A percentile compares a stretch with the other conserved stretches of the same genome.
phyloP scores from a whole-genome alignment of 176 grass and related monocot genomes.

The Avena atlantica region DNA sequence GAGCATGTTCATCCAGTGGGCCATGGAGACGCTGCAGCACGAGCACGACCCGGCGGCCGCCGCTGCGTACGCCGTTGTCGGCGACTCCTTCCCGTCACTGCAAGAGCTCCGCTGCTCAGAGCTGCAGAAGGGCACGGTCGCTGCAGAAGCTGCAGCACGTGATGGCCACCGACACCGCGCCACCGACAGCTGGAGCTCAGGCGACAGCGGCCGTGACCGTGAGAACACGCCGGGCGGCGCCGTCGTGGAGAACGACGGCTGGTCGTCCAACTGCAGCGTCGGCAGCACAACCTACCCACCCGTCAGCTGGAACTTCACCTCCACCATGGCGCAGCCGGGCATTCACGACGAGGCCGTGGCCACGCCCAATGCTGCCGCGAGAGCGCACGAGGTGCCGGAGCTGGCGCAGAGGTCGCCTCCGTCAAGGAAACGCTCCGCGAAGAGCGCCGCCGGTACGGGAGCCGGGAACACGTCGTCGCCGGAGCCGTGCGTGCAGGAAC shows the following conservation, averaged over 20 bases:
- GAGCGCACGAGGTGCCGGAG: background rate
- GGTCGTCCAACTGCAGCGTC: constrained; percentile 35
- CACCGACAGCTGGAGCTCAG: constrained; percentile 50
- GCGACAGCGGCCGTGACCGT: constrained; percentile 19
- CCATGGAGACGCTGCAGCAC: constrained; percentile 39
- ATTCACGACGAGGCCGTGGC: constrained; percentile 27
- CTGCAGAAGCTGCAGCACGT: background rate
- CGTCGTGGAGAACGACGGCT: constrained; percentile 25
- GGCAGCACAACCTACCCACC: constrained; percentile 7
- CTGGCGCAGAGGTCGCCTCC: background rate
- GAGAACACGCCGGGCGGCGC: background rate
- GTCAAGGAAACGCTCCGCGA: constrained; percentile 9
- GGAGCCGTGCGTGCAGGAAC: constrained; percentile 51
- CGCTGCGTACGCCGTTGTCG: background rate
- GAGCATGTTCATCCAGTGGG: constrained; percentile 53
- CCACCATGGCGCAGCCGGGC: constrained; percentile 33
- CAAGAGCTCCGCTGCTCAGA: constrained; percentile 32
- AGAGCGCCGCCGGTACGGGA: background rate
- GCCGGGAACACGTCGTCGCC: background rate
- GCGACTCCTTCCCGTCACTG: constrained; percentile 35
- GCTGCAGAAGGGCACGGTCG: background rate
- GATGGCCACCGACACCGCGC: background rate
- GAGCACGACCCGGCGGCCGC: constrained; percentile 9
- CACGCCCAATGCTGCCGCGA: background rate
- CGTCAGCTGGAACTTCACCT: constrained; percentile 50